Conservation (phyloP, 306 rosid species). For the Quercus parvula region DNA sequence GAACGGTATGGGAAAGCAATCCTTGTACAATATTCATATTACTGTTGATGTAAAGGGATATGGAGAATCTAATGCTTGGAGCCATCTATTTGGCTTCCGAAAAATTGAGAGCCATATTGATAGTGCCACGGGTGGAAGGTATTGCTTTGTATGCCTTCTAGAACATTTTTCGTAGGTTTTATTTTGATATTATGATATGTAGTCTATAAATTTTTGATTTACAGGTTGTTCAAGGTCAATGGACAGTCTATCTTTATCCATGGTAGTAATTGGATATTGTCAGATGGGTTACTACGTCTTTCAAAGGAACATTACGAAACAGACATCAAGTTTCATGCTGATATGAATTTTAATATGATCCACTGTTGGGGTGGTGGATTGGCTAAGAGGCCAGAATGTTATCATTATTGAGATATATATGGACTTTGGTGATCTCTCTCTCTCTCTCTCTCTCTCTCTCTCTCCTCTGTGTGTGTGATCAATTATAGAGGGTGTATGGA, state of each 20-base stretch:
- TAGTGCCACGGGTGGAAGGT: slow-evolving; percentile 84
- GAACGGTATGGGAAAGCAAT: slow-evolving; percentile 92
- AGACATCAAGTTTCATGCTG: slow-evolving; percentile 88
- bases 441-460: neutral
- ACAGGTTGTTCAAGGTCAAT: slow-evolving; percentile 88
- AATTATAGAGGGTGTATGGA: no score
- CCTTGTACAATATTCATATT: slow-evolving; percentile 62
- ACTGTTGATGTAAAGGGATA: slow-evolving; percentile 65
- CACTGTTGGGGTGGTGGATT: slow-evolving; percentile 97
- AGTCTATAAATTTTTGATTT: slow-evolving; percentile 12
- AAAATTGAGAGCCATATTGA: slow-evolving; percentile 84
- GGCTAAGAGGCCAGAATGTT: slow-evolving; percentile 88
- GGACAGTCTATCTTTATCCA: slow-evolving; percentile 81
- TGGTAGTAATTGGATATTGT: slow-evolving; percentile 95
- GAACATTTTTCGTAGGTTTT: slow-evolving; percentile 1
- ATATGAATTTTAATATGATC: slow-evolving; percentile 92
- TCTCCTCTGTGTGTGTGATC: neutral
- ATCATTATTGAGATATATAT: slow-evolving; percentile 75
- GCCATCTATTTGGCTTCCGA: slow-evolving; percentile 78
- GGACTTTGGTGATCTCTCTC: slow-evolving; percentile 72
- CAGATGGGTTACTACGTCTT: slow-evolving; percentile 87
- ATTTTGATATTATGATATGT: slow-evolving; percentile 11
- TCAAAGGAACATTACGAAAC: slow-evolving; percentile 76
- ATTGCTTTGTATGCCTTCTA: neutral
- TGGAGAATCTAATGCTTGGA: slow-evolving; percentile 87